Evolutionary conservation across 257 asterid genomes (phyloP).

Genomic region (Orobanche coerulescens): DNA sequence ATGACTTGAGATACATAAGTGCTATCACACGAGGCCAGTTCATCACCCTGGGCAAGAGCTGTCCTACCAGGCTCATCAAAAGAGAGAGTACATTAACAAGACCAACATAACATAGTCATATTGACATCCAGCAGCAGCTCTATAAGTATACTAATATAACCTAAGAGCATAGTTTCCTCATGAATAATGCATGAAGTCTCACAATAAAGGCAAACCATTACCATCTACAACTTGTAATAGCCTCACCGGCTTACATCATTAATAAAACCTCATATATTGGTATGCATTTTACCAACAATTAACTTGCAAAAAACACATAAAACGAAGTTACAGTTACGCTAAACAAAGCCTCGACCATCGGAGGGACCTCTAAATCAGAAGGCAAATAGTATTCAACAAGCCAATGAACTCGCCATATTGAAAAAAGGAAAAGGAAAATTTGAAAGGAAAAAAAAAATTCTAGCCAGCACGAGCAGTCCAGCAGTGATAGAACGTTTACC

Average conservation of each 20-base stretch:
- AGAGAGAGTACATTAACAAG: background rate
- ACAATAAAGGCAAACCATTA: slow-evolving; percentile 8
- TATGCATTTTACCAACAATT: background rate
- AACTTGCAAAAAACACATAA: background rate
- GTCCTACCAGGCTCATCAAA: background rate
- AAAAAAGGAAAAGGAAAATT: background rate
- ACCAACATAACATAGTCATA: background rate
- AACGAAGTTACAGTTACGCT: background rate
- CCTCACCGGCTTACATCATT: background rate
- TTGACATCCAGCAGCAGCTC: background rate
- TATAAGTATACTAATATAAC: background rate
- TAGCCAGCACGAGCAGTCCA: background rate
- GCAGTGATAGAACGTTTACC: slow-evolving; percentile 32
- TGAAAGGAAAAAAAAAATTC: slow-evolving; percentile 1
- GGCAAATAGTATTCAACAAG: background rate
- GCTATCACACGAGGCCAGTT: background rate
- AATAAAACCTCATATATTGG: background rate
- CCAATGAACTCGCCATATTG: slow-evolving; percentile 1
- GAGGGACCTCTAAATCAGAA: background rate
- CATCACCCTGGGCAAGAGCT: background rate
- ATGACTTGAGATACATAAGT: background rate
- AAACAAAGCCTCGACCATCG: background rate
- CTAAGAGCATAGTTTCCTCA: background rate
- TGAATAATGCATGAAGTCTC: background rate
- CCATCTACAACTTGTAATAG: background rate